Conservation (phyloP, 768 basidiomycete species). For the Stropharia rugosoannulata region DNA sequence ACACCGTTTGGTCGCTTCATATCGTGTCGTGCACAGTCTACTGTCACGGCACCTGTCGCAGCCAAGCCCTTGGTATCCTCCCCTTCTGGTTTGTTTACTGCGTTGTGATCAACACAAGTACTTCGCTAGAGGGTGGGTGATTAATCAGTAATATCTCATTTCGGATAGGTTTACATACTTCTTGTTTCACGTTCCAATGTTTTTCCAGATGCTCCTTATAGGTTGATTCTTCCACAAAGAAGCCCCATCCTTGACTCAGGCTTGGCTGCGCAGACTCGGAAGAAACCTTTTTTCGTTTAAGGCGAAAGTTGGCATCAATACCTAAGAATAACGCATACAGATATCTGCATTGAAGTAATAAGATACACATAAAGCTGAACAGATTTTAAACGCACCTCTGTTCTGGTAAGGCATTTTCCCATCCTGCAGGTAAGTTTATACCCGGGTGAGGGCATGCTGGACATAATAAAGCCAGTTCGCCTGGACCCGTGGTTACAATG, state of each 20-base stretch:
- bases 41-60: conserved; percentile 7
- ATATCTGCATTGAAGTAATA: conserved; percentile 21
- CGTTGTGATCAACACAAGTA: conserved; percentile 16
- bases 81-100: conserved; percentile 11
- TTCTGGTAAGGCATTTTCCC: conserved; percentile 7
- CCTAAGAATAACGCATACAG: conserved; percentile 26
- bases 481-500: conserved; percentile 8
- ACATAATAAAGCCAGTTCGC: conserved; percentile 20
- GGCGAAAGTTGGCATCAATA: conserved; percentile 31
- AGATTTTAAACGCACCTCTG: conserved; percentile 8
- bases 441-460: conserved; percentile 21
- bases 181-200: conserved; percentile 13
- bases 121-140: conserved; percentile 5
- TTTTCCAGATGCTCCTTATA: conserved; percentile 15
- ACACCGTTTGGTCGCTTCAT: conserved; percentile 9
- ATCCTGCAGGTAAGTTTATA: conserved; percentile 18
- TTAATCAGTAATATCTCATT: too few species aligned
- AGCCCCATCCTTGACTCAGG: conserved; percentile 24
- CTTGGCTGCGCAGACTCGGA: conserved; percentile 24
- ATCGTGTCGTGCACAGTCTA: conserved; percentile 12
- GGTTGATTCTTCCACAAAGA: conserved; percentile 21
- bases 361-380: background rate
- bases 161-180: conserved; percentile 1
- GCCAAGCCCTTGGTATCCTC: conserved; percentile 11
- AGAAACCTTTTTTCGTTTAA: conserved; percentile 24